phyloP scores from a whole-genome alignment of 768 basidiomycete species.

The Holtermannia corniformis region DNA sequence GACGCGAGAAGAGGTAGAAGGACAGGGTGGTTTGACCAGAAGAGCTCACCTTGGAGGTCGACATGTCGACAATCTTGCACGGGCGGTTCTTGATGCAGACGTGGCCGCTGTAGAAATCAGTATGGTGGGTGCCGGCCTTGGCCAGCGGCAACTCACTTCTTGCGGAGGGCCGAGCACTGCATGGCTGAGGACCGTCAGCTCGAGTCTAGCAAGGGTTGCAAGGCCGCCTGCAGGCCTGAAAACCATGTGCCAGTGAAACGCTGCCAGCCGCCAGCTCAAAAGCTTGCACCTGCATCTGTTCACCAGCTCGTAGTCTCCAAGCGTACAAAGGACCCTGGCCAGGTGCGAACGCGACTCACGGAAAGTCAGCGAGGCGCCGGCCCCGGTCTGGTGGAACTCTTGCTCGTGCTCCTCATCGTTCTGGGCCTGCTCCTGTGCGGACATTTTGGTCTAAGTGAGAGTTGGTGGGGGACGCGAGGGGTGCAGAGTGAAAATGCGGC shows the following conservation, averaged over 20 bases:
- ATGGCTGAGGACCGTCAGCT: constrained; percentile 40
- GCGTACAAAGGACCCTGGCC: no score
- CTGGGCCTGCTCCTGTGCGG: background rate
- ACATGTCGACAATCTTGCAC: constrained; percentile 95
- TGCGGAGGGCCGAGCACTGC: constrained; percentile 82
- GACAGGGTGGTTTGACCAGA: no score
- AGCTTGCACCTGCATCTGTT: no score
- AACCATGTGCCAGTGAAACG: no score
- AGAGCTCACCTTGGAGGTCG: constrained; percentile 79
- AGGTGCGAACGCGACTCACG: no score
- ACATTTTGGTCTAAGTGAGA: background rate
- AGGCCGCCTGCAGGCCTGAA: no score
- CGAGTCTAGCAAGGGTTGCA: background rate
- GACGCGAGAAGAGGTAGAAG: no score
- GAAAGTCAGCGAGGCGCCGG: constrained; percentile 41
- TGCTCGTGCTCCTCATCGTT: constrained; percentile 82
- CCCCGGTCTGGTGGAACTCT: constrained; percentile 66
- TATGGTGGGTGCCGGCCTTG: no score
- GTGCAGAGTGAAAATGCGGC: no score
- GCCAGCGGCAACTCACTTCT: no score
- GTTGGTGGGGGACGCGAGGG: background rate
- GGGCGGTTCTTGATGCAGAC: constrained; percentile 96
- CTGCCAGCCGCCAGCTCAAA: constrained; percentile 3
- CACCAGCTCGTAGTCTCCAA: no score
- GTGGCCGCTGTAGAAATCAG: constrained; percentile 40